Conservation (phyloP, 805 yeast genomes). For the Yarrowia sp. region DNA sequence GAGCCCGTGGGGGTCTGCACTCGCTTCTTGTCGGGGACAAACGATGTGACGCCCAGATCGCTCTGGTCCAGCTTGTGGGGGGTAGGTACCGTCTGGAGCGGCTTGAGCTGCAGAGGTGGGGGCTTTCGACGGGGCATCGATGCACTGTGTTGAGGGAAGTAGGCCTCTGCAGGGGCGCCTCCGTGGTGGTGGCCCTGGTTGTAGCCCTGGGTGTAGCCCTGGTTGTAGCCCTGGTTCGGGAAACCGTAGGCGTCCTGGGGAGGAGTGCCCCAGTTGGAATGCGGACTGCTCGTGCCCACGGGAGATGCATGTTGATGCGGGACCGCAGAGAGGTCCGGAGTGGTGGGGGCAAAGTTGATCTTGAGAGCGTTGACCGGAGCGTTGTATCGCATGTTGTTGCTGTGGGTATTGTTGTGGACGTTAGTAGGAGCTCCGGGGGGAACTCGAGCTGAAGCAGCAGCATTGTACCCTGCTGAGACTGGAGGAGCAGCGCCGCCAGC, state of each 20-base stretch:
- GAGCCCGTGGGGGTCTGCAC: slow-evolving; percentile 29
- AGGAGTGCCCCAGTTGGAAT: slow-evolving; percentile 40
- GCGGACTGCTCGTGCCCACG: slow-evolving; percentile 34
- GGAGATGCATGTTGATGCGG: slow-evolving; percentile 39
- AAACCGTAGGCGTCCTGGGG: slow-evolving; percentile 7
- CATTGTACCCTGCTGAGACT: background rate
- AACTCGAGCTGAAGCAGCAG: slow-evolving; percentile 15
- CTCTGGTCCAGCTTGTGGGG: slow-evolving; percentile 45
- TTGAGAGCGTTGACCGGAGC: slow-evolving; percentile 33
- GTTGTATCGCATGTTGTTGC: background rate
- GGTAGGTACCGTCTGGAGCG: slow-evolving; percentile 43
- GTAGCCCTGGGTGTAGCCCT: background rate
- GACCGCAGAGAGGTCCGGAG: slow-evolving; percentile 28
- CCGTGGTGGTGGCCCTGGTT: slow-evolving; percentile 1
- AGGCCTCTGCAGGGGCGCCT: slow-evolving; percentile 19
- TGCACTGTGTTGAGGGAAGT: background rate
- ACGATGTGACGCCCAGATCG: slow-evolving; percentile 41
- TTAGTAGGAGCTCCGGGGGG: slow-evolving; percentile 7
- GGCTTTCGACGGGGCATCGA: slow-evolving; percentile 7
- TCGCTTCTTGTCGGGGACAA: slow-evolving; percentile 4
- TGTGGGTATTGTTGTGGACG: background rate
- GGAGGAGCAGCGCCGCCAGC: background rate
- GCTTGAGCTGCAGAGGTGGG: slow-evolving; percentile 36
- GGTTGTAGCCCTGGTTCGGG: background rate
- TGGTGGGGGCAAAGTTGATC: slow-evolving; percentile 19